Percentiles rank a stretch among this genome's conserved stretches.
These are phyloP conservation scores for Mikania micrantha DNA, from an alignment of 129 eudicot genomes.

Conservation along the genomic window DNA sequence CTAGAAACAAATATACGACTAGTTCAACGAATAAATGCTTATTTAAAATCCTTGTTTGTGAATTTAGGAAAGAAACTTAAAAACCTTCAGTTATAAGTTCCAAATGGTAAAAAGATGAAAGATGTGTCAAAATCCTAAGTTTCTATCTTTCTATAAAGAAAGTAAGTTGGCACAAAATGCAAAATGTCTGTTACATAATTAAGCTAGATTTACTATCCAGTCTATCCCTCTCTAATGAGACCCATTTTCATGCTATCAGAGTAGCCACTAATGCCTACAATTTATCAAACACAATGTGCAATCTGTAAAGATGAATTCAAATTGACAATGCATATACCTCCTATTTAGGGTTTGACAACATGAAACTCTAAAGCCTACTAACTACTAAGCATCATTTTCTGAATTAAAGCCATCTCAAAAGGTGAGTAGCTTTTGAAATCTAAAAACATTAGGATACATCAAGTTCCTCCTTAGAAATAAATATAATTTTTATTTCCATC, in stretches of 20 bases:
- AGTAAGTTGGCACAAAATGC: background rate
- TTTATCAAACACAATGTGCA: background rate
- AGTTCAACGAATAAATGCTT: background rate
- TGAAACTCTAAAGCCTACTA: background rate
- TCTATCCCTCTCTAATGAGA: background rate
- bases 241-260: background rate
- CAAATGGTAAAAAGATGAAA: background rate
- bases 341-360: background rate
- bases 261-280: background rate
- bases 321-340: background rate
- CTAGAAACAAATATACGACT: background rate
- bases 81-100: background rate
- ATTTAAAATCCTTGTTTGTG: background rate
- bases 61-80: background rate
- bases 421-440: background rate
- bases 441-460: background rate
- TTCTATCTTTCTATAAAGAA: background rate
- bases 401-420: background rate
- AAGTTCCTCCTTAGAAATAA: too few relatives aligned
- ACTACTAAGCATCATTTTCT: background rate
- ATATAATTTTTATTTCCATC: background rate
- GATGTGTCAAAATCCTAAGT: background rate
- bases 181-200: background rate
- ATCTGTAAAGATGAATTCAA: background rate
- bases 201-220: background rate